phyloP scores from a whole-genome alignment of 495 filamentous ascomycete genomes.

The Cercophora scortea region DNA sequence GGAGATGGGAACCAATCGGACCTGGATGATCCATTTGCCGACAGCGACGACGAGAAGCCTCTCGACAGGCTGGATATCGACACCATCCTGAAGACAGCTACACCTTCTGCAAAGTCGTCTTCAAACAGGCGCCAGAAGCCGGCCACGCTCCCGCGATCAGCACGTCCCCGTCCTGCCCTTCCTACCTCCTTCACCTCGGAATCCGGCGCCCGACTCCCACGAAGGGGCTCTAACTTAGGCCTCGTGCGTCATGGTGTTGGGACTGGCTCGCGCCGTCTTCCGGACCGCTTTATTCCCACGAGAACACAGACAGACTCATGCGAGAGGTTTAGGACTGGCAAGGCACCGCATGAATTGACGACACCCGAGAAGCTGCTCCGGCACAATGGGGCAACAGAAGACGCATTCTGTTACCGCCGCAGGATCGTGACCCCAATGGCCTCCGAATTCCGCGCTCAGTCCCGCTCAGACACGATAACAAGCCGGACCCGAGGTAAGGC shows the following conservation, averaged over 20 bases:
- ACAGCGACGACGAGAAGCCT: conserved; percentile 4
- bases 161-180: conserved; percentile 9
- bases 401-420: conserved; percentile 56
- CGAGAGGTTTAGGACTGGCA: conserved; percentile 58
- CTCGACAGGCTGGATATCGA: neutral
- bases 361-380: conserved; percentile 54
- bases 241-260: neutral
- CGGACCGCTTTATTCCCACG: conserved; percentile 65
- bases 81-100: neutral
- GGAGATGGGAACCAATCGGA: conserved; percentile 21
- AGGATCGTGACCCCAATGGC: conserved; percentile 29
- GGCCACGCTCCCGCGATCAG: conserved; percentile 12
- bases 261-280: conserved; percentile 18
- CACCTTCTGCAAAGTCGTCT: neutral
- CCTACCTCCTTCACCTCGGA: conserved; percentile 12
- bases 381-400: conserved; percentile 45
- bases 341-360: conserved; percentile 51
- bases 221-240: conserved; percentile 9
- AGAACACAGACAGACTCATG: conserved; percentile 35
- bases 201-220: conserved; percentile 2
- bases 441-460: conserved; percentile 11
- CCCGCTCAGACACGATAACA: conserved; percentile 24
- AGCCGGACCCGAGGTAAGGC: conserved; percentile 19
- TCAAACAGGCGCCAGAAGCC: conserved; percentile 3
- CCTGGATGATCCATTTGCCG: conserved; percentile 12